phyloP scores from a whole-genome alignment of 768 basidiomycete species.

The Butyriboletus loyo region DNA sequence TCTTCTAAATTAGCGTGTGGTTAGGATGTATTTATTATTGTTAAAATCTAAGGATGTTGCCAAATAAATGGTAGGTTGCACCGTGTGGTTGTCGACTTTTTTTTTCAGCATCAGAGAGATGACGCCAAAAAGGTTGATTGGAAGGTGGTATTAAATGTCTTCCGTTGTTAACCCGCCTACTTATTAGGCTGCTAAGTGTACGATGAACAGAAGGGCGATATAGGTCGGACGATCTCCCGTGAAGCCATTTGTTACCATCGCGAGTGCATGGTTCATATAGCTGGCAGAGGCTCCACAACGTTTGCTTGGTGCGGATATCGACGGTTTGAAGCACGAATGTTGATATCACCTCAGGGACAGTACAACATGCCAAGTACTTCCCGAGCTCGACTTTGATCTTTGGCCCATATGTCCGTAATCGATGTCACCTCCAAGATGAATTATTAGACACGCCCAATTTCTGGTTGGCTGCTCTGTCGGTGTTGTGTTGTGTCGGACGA shows the following conservation, averaged over 20 bases:
- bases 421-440: background rate
- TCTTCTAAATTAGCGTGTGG: background rate
- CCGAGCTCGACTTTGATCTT: background rate
- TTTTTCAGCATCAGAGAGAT: background rate
- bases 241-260: background rate
- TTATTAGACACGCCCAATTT: no score
- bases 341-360: background rate
- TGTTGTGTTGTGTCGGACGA: background rate
- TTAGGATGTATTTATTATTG: conserved; percentile 10
- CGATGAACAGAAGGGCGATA: background rate
- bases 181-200: background rate
- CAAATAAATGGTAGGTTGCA: no score
- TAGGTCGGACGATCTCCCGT: background rate
- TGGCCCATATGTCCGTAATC: no score
- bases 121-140: background rate
- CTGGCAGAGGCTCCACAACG: background rate
- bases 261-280: background rate
- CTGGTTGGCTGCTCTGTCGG: no score
- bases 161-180: background rate
- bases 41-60: conserved; percentile 12
- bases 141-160: background rate
- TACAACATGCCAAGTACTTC: background rate
- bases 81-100: no score
- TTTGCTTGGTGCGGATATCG: background rate
- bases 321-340: background rate